Percentiles rank a stretch among this genome's conserved stretches.
phyloP scores from a whole-genome alignment of 176 grass and related monocot genomes.

The Canna indica region DNA sequence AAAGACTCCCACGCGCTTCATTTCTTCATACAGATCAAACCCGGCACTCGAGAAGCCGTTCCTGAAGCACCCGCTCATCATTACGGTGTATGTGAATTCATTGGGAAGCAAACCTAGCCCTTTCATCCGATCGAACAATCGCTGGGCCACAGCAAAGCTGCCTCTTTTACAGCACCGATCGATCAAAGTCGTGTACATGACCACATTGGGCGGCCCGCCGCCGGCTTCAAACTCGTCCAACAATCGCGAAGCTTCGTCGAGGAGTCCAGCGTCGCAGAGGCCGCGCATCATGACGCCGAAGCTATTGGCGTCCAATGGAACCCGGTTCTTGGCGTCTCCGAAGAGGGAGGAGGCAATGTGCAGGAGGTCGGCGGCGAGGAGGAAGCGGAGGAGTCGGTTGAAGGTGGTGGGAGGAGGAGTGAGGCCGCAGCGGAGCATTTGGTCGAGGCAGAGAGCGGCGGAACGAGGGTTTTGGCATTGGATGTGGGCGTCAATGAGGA shows the following conservation, averaged over 20 bases:
- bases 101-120: slow-evolving; percentile 32
- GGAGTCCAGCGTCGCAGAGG: slow-evolving; percentile 11
- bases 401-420: slow-evolving; percentile 3
- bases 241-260: slow-evolving; percentile 4
- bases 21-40: slow-evolving; percentile 38
- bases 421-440: slow-evolving; percentile 6
- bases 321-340: neutral
- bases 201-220: slow-evolving; percentile 25
- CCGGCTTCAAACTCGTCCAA: slow-evolving; percentile 10
- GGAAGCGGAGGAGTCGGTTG: slow-evolving; percentile 13
- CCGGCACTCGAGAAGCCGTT: slow-evolving; percentile 21
- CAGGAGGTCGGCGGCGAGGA: slow-evolving; percentile 2
- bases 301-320: neutral
- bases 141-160: slow-evolving; percentile 25
- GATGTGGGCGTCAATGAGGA: slow-evolving; percentile 17
- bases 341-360: neutral
- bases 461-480: neutral
- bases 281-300: slow-evolving; percentile 15
- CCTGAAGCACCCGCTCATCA: slow-evolving; percentile 53
- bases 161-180: slow-evolving; percentile 37
- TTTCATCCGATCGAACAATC: slow-evolving; percentile 49
- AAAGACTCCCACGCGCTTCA: slow-evolving; percentile 29
- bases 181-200: slow-evolving; percentile 44
- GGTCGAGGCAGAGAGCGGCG: neutral
- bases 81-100: slow-evolving; percentile 54